phyloP scores from a whole-genome alignment of 306 rosid genomes.

The Inga oerstediana region DNA sequence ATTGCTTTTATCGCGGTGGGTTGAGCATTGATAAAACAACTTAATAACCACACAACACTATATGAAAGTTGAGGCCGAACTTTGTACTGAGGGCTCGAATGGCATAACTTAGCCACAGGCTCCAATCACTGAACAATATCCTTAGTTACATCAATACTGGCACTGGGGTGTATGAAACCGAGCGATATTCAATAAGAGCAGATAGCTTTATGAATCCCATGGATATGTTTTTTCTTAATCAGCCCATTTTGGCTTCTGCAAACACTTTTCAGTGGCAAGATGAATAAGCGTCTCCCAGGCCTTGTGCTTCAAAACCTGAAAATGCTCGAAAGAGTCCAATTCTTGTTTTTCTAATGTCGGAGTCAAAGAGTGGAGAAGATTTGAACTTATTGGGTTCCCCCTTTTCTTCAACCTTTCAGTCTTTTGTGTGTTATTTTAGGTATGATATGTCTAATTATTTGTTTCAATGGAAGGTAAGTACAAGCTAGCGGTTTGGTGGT shows the following conservation, averaged over 20 bases:
- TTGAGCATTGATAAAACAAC: too few relatives aligned
- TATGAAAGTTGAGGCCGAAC: conserved; percentile 61
- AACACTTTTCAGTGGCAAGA: conserved; percentile 53
- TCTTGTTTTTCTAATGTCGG: conserved; percentile 20
- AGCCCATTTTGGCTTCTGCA: conserved; percentile 43
- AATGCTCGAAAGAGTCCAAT: not conserved
- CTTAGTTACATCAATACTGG: conserved; percentile 41
- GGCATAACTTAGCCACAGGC: conserved; percentile 66
- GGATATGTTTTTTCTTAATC: conserved; percentile 47
- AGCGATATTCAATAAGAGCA: conserved; percentile 15
- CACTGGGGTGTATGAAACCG: conserved; percentile 33
- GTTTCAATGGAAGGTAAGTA: not conserved
- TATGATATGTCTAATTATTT: not conserved
- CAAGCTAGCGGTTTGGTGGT: not conserved
- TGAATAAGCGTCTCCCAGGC: not conserved
- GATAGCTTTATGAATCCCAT: conserved; percentile 47
- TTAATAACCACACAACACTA: conserved; percentile 44
- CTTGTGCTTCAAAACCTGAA: not conserved
- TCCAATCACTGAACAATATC: conserved; percentile 69
- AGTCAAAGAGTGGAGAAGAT: conserved; percentile 14
- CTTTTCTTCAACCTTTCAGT: not conserved
- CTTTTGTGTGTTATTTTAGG: not conserved
- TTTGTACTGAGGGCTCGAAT: conserved; percentile 65
- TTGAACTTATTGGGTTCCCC: not conserved
- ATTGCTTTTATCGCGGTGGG: too few relatives aligned